Evolutionary conservation across 2,329 filamentous ascomycete species (phyloP).

Genomic region (Aspergillus brasiliensis): DNA sequence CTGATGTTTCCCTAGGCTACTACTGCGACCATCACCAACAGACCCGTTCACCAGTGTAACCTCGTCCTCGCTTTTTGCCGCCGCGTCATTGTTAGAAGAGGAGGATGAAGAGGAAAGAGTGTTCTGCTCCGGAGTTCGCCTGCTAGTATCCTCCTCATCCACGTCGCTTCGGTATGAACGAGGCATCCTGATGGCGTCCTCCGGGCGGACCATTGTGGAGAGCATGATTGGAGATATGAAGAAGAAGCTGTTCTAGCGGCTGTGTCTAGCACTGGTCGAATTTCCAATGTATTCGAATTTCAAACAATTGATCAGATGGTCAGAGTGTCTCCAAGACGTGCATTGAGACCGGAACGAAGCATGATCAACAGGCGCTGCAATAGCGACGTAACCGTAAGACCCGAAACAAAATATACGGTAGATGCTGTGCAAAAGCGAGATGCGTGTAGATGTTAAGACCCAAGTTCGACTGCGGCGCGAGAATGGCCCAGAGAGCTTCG

Average conservation of each 20-base stretch:
- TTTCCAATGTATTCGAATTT: neutral
- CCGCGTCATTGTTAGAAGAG: conserved; percentile 30
- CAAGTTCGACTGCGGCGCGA: conserved; percentile 12
- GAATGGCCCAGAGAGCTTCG: conserved; percentile 13
- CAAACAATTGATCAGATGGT: conserved; percentile 19
- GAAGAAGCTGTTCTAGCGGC: neutral
- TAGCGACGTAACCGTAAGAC: conserved; percentile 6
- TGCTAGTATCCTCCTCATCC: conserved; percentile 36
- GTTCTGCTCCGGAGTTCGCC: conserved; percentile 31
- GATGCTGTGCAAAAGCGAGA: neutral
- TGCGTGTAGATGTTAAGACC: neutral
- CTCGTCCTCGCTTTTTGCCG: conserved; percentile 33
- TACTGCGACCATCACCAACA: conserved; percentile 25
- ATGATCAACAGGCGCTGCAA: conserved; percentile 23
- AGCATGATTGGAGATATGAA: conserved; percentile 25
- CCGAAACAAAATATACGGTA: neutral
- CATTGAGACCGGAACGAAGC: conserved; percentile 18
- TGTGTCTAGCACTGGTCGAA: neutral
- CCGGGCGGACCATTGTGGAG: conserved; percentile 40
- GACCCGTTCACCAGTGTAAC: conserved; percentile 27
- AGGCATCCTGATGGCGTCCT: conserved; percentile 39
- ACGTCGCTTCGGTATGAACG: conserved; percentile 34
- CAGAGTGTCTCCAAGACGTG: conserved; percentile 14
- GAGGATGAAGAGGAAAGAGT: conserved; percentile 24
- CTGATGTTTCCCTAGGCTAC: conserved; percentile 21